Evolutionary conservation across 1,284 basidiomycete genomes (phyloP), one percentile per base, ranked within the genome.

Genomic region (Naganishia cerealis): DNA sequence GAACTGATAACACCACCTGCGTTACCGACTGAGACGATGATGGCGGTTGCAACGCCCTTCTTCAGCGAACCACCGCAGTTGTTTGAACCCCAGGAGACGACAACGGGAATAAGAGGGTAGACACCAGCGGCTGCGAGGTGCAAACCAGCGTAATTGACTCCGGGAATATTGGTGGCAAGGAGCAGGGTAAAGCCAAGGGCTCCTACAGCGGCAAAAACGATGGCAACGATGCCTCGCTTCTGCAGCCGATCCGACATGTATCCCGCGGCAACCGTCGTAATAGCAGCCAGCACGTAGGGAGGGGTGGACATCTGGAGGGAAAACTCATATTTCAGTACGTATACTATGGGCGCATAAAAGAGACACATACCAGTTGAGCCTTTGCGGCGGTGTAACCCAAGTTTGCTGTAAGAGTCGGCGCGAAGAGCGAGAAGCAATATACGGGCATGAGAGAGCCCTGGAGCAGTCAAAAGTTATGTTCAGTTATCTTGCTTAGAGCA

Each of bases 281-380:
- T 43, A 21, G 67, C 67, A 48, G 71, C 75, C 59, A 75, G 66
- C 36, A 77, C 71, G 71, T 77, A 76, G 21, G 75, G 75, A n/a
- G 75, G 75, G 24, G 73, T 73, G 21, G 71, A 72, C 72, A 76
- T 73, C 71, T 70, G 29, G 9, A 36, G 5, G 18, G 9, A 40
- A 33, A 15, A 33, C 29, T 33, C 29, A 6, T 33, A 33, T 33
- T 33, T 33, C 29, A 33, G 29, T 33, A 33, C 29, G 29, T 33
- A 33, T 6, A 33, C 29, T 7, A 36, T 53, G 15, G 29, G 33
- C 18, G 21, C n/a, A 13, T 62, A 12, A 36, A 29, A 36, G 87
- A 87, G 1, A 88, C 87, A 7, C 86, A 87, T 65, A 90, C 78
- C 33, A 90, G 81, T 77, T 91, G 90, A n/a, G 89, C 89, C 1